These are phyloP conservation scores for Ophiostoma himal-ulmi DNA, from an alignment of 2,329 filamentous ascomycete species.

Conservation along the genomic window DNA sequence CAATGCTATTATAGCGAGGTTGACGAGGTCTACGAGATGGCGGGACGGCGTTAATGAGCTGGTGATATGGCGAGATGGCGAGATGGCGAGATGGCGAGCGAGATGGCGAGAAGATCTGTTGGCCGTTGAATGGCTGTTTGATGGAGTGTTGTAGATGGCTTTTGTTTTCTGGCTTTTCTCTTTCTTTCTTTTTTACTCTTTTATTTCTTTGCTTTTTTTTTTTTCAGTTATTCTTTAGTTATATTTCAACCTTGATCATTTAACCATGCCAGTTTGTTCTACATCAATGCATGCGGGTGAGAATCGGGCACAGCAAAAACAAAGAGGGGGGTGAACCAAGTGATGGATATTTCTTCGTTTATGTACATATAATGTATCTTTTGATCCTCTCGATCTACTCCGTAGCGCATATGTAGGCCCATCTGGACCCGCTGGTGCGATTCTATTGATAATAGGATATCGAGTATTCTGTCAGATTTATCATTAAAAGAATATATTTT, in stretches of 20 bases:
- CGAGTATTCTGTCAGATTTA: not conserved
- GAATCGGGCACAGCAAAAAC: not conserved
- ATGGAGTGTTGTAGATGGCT: not conserved
- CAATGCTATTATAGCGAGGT: not conserved
- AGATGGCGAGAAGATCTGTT: not conserved
- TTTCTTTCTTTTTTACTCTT: not conserved
- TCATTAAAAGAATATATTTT: not conserved
- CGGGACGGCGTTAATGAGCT: not conserved
- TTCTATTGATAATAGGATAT: constrained; percentile 11
- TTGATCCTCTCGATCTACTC: not conserved
- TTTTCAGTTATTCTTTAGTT: not conserved
- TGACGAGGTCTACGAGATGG: not conserved
- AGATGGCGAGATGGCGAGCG: not conserved
- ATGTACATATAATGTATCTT: constrained; percentile 1
- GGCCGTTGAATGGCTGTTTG: not conserved
- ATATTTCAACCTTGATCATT: not conserved
- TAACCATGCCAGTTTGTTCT: not conserved
- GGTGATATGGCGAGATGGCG: not conserved
- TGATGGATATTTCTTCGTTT: constrained; percentile 14
- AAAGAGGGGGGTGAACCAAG: constrained; percentile 17
- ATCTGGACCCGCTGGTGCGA: not conserved
- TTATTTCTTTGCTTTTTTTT: not conserved
- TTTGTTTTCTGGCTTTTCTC: not conserved
- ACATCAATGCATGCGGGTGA: not conserved
- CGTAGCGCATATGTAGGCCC: constrained; percentile 9